Conservation (phyloP, 495 filamentous ascomycete genomes). For the Xylaria nigripes region DNA sequence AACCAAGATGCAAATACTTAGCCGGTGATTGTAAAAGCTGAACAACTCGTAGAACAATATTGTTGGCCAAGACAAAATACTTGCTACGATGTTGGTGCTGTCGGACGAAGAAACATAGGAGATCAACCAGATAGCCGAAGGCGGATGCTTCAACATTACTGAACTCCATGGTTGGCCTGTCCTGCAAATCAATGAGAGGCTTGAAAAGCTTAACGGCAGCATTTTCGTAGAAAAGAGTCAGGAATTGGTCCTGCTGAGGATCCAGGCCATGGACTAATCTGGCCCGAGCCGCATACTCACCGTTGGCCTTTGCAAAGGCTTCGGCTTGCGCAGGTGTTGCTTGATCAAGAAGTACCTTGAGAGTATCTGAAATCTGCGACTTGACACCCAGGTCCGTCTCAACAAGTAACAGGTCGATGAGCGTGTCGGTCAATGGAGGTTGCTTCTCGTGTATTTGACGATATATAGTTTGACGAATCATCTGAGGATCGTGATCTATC, state of each 20-base stretch:
- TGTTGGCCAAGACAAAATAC: slow-evolving; percentile 75
- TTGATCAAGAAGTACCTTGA: slow-evolving; percentile 91
- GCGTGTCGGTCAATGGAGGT: slow-evolving; percentile 80
- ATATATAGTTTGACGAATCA: slow-evolving; percentile 90
- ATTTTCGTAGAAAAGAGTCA: slow-evolving; percentile 81
- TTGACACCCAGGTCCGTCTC: slow-evolving; percentile 93
- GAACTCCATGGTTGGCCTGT: slow-evolving; percentile 46
- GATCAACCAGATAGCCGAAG: slow-evolving; percentile 86
- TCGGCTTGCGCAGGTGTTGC: slow-evolving; percentile 53
- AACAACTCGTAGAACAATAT: slow-evolving; percentile 68
- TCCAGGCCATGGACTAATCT: slow-evolving; percentile 36
- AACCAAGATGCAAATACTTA: slow-evolving; percentile 89
- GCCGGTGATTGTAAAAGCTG: slow-evolving; percentile 79
- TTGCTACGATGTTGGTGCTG: slow-evolving; percentile 81
- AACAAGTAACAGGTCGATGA: slow-evolving; percentile 85
- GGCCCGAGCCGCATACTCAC: slow-evolving; percentile 58
- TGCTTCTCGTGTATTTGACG: slow-evolving; percentile 81
- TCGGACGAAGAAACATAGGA: slow-evolving; percentile 89
- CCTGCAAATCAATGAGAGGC: slow-evolving; percentile 75
- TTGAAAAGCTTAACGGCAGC: slow-evolving; percentile 81
- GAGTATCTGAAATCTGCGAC: slow-evolving; percentile 89
- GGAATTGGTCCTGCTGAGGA: slow-evolving; percentile 76
- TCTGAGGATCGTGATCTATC: slow-evolving; percentile 88
- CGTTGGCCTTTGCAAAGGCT: slow-evolving; percentile 54
- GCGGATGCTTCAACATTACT: slow-evolving; percentile 74